Conservation (phyloP, 495 filamentous ascomycete species). For the Glarea lozoyensis region DNA sequence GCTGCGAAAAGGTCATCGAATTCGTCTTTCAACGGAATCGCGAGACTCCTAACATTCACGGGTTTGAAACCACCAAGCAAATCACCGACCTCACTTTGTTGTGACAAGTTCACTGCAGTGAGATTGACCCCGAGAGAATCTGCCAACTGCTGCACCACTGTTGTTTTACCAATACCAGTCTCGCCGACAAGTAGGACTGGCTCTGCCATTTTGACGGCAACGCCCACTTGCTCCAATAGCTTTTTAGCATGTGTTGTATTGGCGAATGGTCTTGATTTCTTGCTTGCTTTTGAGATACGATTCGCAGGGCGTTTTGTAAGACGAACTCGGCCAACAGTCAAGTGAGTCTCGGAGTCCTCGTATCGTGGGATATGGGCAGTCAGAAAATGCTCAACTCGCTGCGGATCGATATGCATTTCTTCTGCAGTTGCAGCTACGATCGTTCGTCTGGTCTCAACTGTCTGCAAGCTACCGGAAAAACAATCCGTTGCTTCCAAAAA, state of each 20-base stretch:
- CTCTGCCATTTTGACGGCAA: conserved; percentile 72
- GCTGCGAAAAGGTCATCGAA: conserved; percentile 82
- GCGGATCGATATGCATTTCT: conserved; percentile 74
- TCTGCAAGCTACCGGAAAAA: conserved; percentile 73
- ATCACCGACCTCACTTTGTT: conserved; percentile 93
- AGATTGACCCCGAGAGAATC: conserved; percentile 72
- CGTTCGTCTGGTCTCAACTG: conserved; percentile 46
- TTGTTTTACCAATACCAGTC: conserved; percentile 97
- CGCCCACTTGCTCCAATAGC: conserved; percentile 75
- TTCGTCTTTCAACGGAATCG: conserved; percentile 83
- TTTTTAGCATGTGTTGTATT: conserved; percentile 62
- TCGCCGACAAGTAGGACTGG: conserved; percentile 92
- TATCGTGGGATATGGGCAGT: conserved; percentile 57
- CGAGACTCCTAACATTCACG: conserved; percentile 77
- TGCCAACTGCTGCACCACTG: conserved; percentile 86
- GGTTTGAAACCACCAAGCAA: conserved; percentile 94
- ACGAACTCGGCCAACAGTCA: conserved; percentile 61
- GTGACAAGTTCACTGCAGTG: conserved; percentile 86
- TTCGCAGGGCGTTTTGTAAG: conserved; percentile 37
- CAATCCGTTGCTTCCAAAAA: conserved; percentile 87
- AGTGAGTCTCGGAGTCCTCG: conserved; percentile 42
- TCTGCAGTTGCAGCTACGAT: conserved; percentile 66
- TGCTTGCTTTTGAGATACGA: conserved; percentile 33
- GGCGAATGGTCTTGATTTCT: conserved; percentile 50
- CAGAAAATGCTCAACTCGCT: conserved; percentile 63